A percentile compares a stretch with the other conserved stretches of the same genome.
Conservation (phyloP, 2,329 filamentous ascomycete genomes). For the Talaromyces islandicus region DNA sequence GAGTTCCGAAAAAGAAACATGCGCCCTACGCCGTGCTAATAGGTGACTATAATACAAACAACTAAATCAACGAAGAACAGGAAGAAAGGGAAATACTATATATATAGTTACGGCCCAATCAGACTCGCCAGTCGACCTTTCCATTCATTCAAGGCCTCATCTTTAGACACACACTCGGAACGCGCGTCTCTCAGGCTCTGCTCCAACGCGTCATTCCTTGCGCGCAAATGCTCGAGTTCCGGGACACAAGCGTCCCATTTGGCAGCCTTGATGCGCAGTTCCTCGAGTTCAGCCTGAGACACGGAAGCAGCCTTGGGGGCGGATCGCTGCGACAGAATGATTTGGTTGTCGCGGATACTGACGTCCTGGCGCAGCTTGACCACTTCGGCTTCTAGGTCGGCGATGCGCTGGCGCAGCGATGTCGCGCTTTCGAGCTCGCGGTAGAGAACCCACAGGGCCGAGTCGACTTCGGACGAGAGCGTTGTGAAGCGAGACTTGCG, state of each 20-base stretch:
- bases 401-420: constrained; percentile 11
- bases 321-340: constrained; percentile 11
- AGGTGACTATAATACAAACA: not conserved
- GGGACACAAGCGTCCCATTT: not conserved
- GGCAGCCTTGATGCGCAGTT: constrained; percentile 6
- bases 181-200: constrained; percentile 7
- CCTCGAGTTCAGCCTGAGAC: constrained; percentile 9
- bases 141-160: constrained; percentile 11
- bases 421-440: constrained; percentile 12
- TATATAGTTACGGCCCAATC: constrained; percentile 5
- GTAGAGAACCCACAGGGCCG: constrained; percentile 11
- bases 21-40: not conserved
- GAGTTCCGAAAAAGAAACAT: not conserved
- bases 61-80: not conserved
- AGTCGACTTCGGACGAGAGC: constrained; percentile 12
- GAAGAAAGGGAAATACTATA: not conserved
- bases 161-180: constrained; percentile 6
- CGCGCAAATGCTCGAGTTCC: constrained; percentile 7
- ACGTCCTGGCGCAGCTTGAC: constrained; percentile 13
- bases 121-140: constrained; percentile 10
- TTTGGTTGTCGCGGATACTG: constrained; percentile 12
- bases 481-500: constrained; percentile 13
- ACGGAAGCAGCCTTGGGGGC: not conserved
- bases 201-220: constrained; percentile 6
- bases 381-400: constrained; percentile 10